phyloP scores from a whole-genome alignment of 352 stramenopile genomes.

The Thalassiosira mediterranea region DNA sequence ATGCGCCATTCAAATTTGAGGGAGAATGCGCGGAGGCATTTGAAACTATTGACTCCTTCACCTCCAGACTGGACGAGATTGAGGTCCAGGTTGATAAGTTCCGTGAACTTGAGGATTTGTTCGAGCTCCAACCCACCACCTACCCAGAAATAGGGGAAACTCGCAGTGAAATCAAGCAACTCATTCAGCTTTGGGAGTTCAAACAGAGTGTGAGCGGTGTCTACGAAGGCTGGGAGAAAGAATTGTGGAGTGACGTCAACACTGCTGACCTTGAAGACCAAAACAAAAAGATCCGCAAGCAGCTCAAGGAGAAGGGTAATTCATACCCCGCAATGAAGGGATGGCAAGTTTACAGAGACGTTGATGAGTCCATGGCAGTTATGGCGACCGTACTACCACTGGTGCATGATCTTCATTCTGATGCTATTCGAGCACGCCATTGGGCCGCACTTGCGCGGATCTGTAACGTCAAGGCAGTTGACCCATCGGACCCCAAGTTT shows the following conservation, averaged over 20 bases:
- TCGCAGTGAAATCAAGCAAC: constrained; percentile 87
- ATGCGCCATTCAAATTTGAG: constrained; percentile 92
- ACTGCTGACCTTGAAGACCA: constrained; percentile 89
- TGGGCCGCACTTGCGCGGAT: constrained; percentile 92
- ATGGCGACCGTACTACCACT: constrained; percentile 92
- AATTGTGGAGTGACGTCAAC: constrained; percentile 89
- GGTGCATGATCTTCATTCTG: constrained; percentile 94
- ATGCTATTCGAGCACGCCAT: constrained; percentile 93
- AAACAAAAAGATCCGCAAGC: constrained; percentile 88
- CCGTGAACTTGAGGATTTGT: constrained; percentile 93
- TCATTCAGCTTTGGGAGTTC: constrained; percentile 93
- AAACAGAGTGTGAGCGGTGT: constrained; percentile 87
- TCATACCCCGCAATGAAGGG: constrained; percentile 85
- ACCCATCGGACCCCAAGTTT: constrained; percentile 89
- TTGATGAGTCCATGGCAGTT: constrained; percentile 90
- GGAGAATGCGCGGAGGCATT: constrained; percentile 86
- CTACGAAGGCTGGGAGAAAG: constrained; percentile 88
- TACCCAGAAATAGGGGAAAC: constrained; percentile 86
- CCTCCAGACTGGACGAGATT: constrained; percentile 84
- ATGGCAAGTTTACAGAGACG: constrained; percentile 92
- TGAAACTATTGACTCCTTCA: constrained; percentile 87
- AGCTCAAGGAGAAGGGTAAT: constrained; percentile 76
- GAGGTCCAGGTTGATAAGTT: constrained; percentile 88
- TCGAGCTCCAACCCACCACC: constrained; percentile 88
- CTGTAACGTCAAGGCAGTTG: constrained; percentile 92